Conservation (phyloP, 2,329 filamentous ascomycete genomes). For the Myriosclerotinia curreyana region DNA sequence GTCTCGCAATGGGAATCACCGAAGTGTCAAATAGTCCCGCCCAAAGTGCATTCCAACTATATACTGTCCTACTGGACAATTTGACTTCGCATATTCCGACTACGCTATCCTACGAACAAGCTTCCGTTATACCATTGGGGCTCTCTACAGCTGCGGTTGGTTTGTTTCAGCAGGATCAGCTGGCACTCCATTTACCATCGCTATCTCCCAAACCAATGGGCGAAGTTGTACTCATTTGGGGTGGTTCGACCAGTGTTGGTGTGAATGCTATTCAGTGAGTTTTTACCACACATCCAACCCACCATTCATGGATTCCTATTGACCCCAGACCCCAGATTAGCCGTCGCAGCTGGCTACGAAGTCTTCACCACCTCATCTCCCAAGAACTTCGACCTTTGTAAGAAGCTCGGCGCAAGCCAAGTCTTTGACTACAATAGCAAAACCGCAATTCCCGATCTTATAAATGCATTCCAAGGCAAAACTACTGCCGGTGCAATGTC, state of each 20-base stretch:
- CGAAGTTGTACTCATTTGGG: conserved; percentile 41
- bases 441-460: conserved; percentile 24
- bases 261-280: conserved; percentile 40
- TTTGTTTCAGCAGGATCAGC: conserved; percentile 35
- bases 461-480: conserved; percentile 30
- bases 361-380: conserved; percentile 42
- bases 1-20: conserved; percentile 24
- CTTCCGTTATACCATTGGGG: conserved; percentile 37
- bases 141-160: conserved; percentile 37
- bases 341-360: conserved; percentile 43
- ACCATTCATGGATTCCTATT: background rate
- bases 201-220: conserved; percentile 32
- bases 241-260: conserved; percentile 30
- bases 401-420: conserved; percentile 42
- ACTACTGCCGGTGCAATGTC: conserved; percentile 36
- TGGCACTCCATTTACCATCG: conserved; percentile 33
- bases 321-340: conserved; percentile 33
- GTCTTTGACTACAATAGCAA: conserved; percentile 43
- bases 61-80: conserved; percentile 29
- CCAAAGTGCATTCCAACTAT: conserved; percentile 38
- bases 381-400: conserved; percentile 40
- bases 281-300: no score
- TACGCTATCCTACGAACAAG: conserved; percentile 36
- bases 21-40: conserved; percentile 38
- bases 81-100: conserved; percentile 35